Base-by-base conservation (phyloP, 371 early-diverging fungal species). In the Actinomucor elegans region DNA sequence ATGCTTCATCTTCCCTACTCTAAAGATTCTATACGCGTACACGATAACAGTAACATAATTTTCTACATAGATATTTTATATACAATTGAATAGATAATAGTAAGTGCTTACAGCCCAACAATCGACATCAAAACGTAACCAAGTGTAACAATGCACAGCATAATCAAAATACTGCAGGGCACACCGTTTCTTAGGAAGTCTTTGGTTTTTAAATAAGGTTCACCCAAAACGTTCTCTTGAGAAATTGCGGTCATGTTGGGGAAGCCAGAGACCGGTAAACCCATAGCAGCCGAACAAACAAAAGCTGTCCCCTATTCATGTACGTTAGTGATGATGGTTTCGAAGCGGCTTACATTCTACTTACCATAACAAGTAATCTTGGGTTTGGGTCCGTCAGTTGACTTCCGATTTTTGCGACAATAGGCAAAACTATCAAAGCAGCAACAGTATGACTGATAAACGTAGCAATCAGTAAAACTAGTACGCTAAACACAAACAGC, bases 371-470 rank as follows among this genome's bases (percentile, higher is more conserved):
- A 45, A 98, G 75, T 52, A 95, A 77, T 21, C 91, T 75, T n/a
- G 94, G 87, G 43, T 92, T 87, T n/a, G 94, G 91, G 57, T 89
- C 90, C 12, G 86, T 81, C 51, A 94, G 56, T 8, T 73, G 69
- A 20, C 75, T 59, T 2, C 94, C 93, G 10, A 94, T 84, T 59
- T 90, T 77, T 18, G 86, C 81, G 15, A 93, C 89, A 48, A 93
- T 87, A 4, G 93, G 93, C 38, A 93, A 64, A 2, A 92, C 85
- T 55, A 93, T 92, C 60, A 93, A 63, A 0, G 93, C 93, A 0
- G 88, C 91, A 1, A 98, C 98, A 0, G 98, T 97, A 61, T 98
- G 98, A 33, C 90, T 90, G 51, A 98, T 93, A 64, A 97, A 97
- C 2, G 93, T 94, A 14, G 97, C 90, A 57, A 91, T 86, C 2